Evolutionary conservation across 2,329 filamentous ascomycete genomes (phyloP).

Genomic region (Exophiala sp.): DNA sequence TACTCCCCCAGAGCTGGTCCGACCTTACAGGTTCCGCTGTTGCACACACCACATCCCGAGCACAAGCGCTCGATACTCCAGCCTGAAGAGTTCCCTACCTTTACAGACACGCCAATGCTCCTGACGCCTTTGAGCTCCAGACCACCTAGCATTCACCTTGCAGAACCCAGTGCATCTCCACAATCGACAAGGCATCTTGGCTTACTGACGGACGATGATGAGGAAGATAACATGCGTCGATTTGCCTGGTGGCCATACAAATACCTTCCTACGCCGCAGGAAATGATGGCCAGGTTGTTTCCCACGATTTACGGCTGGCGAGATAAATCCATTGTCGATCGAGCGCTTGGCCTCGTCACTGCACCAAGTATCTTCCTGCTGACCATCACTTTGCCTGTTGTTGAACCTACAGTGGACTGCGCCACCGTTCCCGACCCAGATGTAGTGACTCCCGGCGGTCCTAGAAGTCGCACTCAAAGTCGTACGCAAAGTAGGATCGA

Average conservation of each 20-base stretch:
- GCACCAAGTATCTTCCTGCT: slow-evolving; percentile 88
- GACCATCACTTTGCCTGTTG: slow-evolving; percentile 85
- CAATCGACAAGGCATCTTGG: slow-evolving; percentile 38
- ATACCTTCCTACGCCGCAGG: slow-evolving; percentile 67
- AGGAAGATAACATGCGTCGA: slow-evolving; percentile 39
- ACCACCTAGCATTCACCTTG: slow-evolving; percentile 56
- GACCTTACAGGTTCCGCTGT: slow-evolving; percentile 20
- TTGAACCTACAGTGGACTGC: slow-evolving; percentile 64
- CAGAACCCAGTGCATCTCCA: slow-evolving; percentile 49
- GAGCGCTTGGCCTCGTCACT: slow-evolving; percentile 73
- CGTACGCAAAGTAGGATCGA: slow-evolving; percentile 30
- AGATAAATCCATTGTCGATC: slow-evolving; percentile 80
- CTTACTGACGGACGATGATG: slow-evolving; percentile 38
- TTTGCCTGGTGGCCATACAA: slow-evolving; percentile 79
- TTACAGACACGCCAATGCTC: slow-evolving; percentile 57
- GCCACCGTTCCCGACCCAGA: slow-evolving; percentile 40
- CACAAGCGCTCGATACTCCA: slow-evolving; percentile 37
- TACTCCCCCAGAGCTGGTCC: slow-evolving; percentile 10
- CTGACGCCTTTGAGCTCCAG: slow-evolving; percentile 43
- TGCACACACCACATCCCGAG: slow-evolving; percentile 23
- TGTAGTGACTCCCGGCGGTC: slow-evolving; percentile 21
- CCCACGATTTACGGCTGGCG: slow-evolving; percentile 81
- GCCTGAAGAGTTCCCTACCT: slow-evolving; percentile 64
- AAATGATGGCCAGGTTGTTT: slow-evolving; percentile 72
- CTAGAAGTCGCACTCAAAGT: slow-evolving; percentile 7